Percentiles rank a stretch among this genome's conserved stretches.
Conservation (phyloP, 2,329 filamentous ascomycete species). For the Xylaria sp. region DNA sequence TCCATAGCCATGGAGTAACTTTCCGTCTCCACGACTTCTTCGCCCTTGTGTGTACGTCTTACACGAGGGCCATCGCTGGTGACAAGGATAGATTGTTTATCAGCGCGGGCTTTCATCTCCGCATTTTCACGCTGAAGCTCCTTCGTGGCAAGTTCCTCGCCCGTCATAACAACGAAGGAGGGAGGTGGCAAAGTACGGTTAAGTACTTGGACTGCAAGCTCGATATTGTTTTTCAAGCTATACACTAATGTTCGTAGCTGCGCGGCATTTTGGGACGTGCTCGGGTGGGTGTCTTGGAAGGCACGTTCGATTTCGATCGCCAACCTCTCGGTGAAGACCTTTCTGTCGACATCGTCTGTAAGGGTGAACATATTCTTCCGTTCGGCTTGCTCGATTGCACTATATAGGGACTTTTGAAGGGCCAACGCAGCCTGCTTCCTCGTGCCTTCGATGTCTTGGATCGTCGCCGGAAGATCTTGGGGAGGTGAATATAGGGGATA, state of each 20-base stretch:
- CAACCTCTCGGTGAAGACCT: constrained; percentile 61
- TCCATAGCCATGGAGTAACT: constrained; percentile 35
- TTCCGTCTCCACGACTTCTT: constrained; percentile 81
- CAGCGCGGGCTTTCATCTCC: constrained; percentile 69
- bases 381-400: constrained; percentile 60
- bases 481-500: constrained; percentile 44
- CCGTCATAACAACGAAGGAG: constrained; percentile 80
- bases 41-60: constrained; percentile 88
- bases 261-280: constrained; percentile 47
- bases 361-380: constrained; percentile 60
- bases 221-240: constrained; percentile 84
- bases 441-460: constrained; percentile 52
- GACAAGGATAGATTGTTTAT: constrained; percentile 80
- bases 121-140: constrained; percentile 76
- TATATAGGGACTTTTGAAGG: constrained; percentile 63
- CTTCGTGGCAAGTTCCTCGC: constrained; percentile 86
- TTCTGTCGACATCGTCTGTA: constrained; percentile 57
- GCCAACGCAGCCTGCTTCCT: constrained; percentile 66
- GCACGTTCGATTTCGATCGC: constrained; percentile 77
- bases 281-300: constrained; percentile 51
- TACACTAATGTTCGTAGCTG: constrained; percentile 73
- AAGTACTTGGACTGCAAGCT: constrained; percentile 72
- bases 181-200: constrained; percentile 64
- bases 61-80: constrained; percentile 72
- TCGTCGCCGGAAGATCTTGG: constrained; percentile 45